Base-by-base conservation (phyloP, 306 rosid genomes). In the Medicago arabica region DNA sequence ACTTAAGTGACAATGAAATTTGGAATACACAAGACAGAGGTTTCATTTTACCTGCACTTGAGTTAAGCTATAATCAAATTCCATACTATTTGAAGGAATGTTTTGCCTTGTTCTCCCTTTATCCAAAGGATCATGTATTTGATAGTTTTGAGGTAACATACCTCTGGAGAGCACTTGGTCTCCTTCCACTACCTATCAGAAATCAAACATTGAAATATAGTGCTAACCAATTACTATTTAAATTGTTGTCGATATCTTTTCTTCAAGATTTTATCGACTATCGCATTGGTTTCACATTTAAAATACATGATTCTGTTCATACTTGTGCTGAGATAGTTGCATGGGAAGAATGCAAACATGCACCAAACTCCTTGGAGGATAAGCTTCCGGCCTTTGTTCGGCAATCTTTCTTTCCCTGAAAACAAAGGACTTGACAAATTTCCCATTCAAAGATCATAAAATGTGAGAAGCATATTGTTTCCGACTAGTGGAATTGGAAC, bases 161-260 rank as follows among this genome's bases (percentile, higher is more conserved):
- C 0, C 75, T 77, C 17, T 77, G 81, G 81, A 46, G 69, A 1
- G 75, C 81, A 17, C 39, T 43, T 41, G 75, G 69, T 43, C 61
- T 67, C 40, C 63, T 77, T 77, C 75, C 62, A 18, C 21, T 53
- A 9, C 70, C 69, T 46, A 76, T 57, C 17, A 13, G 46, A 7
- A 50, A 46, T 57, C 51, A 55, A 67, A 41, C 55, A 23, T 17
- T 17, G 50, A 28, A 38, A 31, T 57, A 77, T 16, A 36, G 66
- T 68, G 40, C 70, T 1, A 46, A 44, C 39, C 81, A 60, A 15
- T 69, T 47, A 69, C 34, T 78, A 11, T 2, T 7, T 60, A 71
- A 60, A 19, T 2, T 60, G 8, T 18, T 9, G 25, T 78, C 76
- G 2, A 69, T 38, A 70, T 78, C 64, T 60, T 78, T 69, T 51